These are phyloP conservation scores for Ophiocordyceps sinensis DNA, from an alignment of 2,329 filamentous ascomycete genomes.

Conservation along the genomic window DNA sequence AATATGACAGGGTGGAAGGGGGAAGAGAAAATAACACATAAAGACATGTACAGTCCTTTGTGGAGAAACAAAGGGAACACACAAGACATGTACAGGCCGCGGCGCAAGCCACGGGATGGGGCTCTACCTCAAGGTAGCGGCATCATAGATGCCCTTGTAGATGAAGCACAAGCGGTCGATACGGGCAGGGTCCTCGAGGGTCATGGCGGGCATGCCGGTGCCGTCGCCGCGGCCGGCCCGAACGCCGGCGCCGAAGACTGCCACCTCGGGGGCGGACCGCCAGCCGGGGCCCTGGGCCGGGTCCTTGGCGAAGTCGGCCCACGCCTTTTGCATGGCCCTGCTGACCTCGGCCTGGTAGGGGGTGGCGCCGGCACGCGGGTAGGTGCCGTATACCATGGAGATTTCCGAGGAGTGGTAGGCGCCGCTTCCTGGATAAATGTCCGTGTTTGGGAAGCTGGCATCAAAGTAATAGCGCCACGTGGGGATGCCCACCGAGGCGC, in stretches of 20 bases:
- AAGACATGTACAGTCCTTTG: too few species aligned
- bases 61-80: too few species aligned
- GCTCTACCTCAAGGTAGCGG: neutral
- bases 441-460: slow-evolving; percentile 32
- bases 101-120: too few species aligned
- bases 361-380: slow-evolving; percentile 6
- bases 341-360: slow-evolving; percentile 8
- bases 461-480: slow-evolving; percentile 31
- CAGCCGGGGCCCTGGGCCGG: slow-evolving; percentile 12
- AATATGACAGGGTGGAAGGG: too few species aligned
- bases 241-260: slow-evolving; percentile 11
- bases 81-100: too few species aligned
- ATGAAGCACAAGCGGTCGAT: neutral
- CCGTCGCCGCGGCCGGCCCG: neutral
- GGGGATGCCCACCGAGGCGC: slow-evolving; percentile 16
- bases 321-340: slow-evolving; percentile 12
- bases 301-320: slow-evolving; percentile 14
- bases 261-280: slow-evolving; percentile 8
- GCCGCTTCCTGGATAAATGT: slow-evolving; percentile 15
- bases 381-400: slow-evolving; percentile 27
- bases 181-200: neutral
- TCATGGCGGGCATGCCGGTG: neutral
- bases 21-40: too few species aligned
- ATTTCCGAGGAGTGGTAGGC: slow-evolving; percentile 33
- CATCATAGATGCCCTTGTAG: neutral